phyloP scores from a whole-genome alignment of 2,329 filamentous ascomycete genomes.

The Colletotrichum eleusines region DNA sequence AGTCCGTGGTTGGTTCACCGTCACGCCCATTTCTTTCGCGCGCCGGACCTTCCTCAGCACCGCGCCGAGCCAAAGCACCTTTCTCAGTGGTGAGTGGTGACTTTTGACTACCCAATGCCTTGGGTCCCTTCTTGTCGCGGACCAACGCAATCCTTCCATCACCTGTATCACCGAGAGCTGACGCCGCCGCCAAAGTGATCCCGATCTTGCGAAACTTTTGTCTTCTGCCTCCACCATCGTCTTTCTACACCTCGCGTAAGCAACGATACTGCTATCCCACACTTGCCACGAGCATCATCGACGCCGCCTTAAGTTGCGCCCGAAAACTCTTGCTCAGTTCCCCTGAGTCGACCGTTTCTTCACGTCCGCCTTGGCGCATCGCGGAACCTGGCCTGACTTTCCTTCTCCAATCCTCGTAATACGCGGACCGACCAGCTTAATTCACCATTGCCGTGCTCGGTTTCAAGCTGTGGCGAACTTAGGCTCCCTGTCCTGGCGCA shows the following conservation, averaged over 20 bases:
- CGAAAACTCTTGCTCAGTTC: conserved; percentile 1
- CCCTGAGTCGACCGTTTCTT: conserved; percentile 3
- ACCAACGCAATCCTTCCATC: conserved; percentile 28
- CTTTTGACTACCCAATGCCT: conserved; percentile 3
- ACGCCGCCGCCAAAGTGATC: conserved; percentile 27
- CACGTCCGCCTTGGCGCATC: conserved; percentile 17
- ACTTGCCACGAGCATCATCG: conserved; percentile 25
- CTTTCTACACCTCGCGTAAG: conserved; percentile 4
- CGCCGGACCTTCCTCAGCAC: conserved; percentile 3
- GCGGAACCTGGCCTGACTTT: conserved; percentile 13
- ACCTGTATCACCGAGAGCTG: conserved; percentile 30
- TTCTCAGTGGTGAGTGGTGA: conserved; percentile 33
- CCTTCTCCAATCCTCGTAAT: conserved; percentile 7
- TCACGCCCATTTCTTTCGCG: conserved; percentile 23
- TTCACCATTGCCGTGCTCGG: not conserved
- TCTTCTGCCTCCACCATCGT: conserved; percentile 7
- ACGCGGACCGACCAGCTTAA: not conserved
- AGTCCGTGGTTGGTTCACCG: conserved; percentile 24
- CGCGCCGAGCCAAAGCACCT: conserved; percentile 20
- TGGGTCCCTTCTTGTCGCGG: conserved; percentile 7
- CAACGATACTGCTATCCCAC: conserved; percentile 21
- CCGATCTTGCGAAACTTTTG: conserved; percentile 28
- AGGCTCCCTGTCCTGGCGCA: conserved; percentile 5
- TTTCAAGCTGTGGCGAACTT: conserved; percentile 13
- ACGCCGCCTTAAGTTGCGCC: conserved; percentile 22